phyloP scores from a whole-genome alignment of 441 rosid genomes.

The Eruca vesicaria region DNA sequence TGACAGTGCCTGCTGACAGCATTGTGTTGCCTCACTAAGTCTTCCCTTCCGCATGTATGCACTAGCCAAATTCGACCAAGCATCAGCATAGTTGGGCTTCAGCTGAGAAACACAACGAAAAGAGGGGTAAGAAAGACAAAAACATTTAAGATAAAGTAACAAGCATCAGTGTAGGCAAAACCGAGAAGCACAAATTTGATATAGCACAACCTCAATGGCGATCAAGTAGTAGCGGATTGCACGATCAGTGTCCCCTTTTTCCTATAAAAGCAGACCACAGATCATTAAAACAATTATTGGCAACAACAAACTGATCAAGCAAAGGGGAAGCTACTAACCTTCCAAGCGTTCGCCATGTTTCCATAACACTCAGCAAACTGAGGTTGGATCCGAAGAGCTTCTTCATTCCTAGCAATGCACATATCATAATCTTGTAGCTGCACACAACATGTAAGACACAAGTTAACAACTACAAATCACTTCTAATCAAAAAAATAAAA shows the following conservation, averaged over 20 bases:
- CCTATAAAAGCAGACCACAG: slow-evolving; percentile 43
- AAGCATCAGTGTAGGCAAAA: neutral
- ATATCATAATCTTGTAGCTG: slow-evolving; percentile 96
- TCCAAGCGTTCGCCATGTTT: slow-evolving; percentile 99
- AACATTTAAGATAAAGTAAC: neutral
- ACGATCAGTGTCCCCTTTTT: slow-evolving; percentile 91
- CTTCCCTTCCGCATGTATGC: slow-evolving; percentile 98
- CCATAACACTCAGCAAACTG: slow-evolving; percentile 99
- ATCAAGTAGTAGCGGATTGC: slow-evolving; percentile 91
- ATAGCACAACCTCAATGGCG: slow-evolving; percentile 85
- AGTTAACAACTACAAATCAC: neutral
- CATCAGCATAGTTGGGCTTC: slow-evolving; percentile 96
- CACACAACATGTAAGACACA: neutral
- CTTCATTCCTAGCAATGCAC: slow-evolving; percentile 95
- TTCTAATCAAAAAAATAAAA: neutral
- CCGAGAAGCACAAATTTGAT: slow-evolving; percentile 4
- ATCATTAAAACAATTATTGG: neutral
- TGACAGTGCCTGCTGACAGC: slow-evolving; percentile 93
- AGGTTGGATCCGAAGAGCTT: slow-evolving; percentile 91
- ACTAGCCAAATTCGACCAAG: slow-evolving; percentile 98
- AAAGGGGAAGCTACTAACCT: slow-evolving; percentile 49
- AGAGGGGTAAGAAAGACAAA: slow-evolving; percentile 6
- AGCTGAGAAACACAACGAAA: slow-evolving; percentile 51
- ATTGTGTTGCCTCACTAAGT: slow-evolving; percentile 87
- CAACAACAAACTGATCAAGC: neutral